These are phyloP conservation scores for Periconia digitata DNA, from an alignment of 2,329 filamentous ascomycete genomes.

Conservation along the genomic window DNA sequence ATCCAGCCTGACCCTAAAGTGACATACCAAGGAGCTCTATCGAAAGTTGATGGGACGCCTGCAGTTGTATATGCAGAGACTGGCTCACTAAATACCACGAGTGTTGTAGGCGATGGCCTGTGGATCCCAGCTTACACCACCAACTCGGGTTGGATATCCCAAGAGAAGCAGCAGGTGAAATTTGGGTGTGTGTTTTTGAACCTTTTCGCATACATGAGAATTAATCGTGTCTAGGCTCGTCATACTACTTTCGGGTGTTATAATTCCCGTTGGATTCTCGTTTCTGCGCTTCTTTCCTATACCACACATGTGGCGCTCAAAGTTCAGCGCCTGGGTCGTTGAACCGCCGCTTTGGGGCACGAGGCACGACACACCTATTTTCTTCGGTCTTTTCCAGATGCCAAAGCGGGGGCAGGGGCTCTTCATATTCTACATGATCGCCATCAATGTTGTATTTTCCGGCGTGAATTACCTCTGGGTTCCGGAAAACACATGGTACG, in stretches of 20 bases:
- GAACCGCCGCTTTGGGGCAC: constrained; percentile 16
- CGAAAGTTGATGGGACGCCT: constrained; percentile 2
- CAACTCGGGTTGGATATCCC: neutral
- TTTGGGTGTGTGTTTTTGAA: neutral
- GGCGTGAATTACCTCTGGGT: constrained; percentile 8
- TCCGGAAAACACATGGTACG: constrained; percentile 23
- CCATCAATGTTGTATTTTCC: constrained; percentile 15
- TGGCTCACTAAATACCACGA: constrained; percentile 2
- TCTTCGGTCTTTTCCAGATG: constrained; percentile 7
- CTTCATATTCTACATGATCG: constrained; percentile 31
- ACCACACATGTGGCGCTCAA: constrained; percentile 4
- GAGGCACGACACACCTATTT: constrained; percentile 7
- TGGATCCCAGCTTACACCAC: constrained; percentile 1
- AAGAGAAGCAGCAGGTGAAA: constrained; percentile 4
- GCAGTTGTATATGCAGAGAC: neutral
- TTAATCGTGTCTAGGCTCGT: constrained; percentile 7
- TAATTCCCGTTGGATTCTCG: constrained; percentile 16
- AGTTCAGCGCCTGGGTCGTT: constrained; percentile 18
- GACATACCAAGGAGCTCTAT: constrained; percentile 17
- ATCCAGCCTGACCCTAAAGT: constrained; percentile 14
- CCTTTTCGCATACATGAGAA: neutral
- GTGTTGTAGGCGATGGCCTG: constrained; percentile 2
- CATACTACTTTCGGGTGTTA: constrained; percentile 12
- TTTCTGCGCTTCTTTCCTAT: constrained; percentile 20
- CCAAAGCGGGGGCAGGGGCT: constrained; percentile 16